Evolutionary conservation across 2,329 filamentous ascomycete genomes (phyloP), one percentile per base, ranked within the genome.

Genomic region (Exophiala viscosa): DNA sequence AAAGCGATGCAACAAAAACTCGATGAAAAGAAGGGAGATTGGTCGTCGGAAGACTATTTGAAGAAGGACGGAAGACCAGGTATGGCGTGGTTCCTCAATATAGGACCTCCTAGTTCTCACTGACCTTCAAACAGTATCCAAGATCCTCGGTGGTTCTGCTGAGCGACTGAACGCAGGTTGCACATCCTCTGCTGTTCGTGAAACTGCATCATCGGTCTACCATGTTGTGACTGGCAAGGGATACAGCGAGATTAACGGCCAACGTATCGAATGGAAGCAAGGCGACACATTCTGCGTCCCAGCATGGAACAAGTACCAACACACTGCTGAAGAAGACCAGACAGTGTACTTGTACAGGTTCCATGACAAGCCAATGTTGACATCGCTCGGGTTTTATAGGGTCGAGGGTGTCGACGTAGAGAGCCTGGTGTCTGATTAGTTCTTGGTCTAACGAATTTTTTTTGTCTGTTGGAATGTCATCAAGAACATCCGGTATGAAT

Each of bases 201-300:
- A 83, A 59, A 81, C 79, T 0, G 66, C 73, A 0, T 81, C 78
- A 0, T 73, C 72, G 0, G 72, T 82, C 1, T 81, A 78, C 54
- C 79, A 83, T 56, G 73, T 82, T 8, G 64, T 80, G 10, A 65
- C 72, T 14, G 79, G 79, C 0, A 64, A 58, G 0, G 80, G 79
- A 0, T 55, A 52, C 41, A 60, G 51, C 39, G 50, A 48, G 6
- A 40, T 60, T 36, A 43, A 57, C 23, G 52, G 50, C 43, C 33
- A 55, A 20, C 18, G 45, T 0, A 81, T 79, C 78, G 32, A 53
- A 38, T 72, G 74, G 52, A 55, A 57, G 42, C 55, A 50, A 43
- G 74, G 76, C 2, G 79, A 82, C 60, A 82, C 76, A 0, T 82
- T 82, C 52, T 78, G 75, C 55, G 67, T 82, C 10, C 79, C 79